Conservation (phyloP, 164 flowering plant species). For the Dillenia turbinata region DNA sequence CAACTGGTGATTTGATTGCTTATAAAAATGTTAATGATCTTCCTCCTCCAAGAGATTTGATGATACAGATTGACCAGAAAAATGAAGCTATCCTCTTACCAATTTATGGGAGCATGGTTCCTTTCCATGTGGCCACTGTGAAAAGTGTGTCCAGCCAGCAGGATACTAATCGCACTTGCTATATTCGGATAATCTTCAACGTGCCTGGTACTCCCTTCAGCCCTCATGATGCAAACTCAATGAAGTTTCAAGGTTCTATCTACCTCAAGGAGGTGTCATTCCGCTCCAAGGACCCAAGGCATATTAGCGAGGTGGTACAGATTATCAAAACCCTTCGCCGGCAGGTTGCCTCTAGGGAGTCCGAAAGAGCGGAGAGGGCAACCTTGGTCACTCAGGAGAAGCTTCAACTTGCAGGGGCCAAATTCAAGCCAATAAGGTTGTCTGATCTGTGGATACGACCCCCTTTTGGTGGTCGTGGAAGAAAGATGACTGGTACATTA, state of each 20-base stretch:
- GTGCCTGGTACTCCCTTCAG: conserved; percentile 73
- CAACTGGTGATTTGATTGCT: conserved; percentile 49
- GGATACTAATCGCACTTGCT: conserved; percentile 55
- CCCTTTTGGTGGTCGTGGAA: conserved; percentile 62
- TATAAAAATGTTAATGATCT: conserved; percentile 65
- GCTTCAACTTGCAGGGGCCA: conserved; percentile 52
- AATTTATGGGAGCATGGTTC: conserved; percentile 73
- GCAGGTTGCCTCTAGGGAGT: conserved; percentile 72
- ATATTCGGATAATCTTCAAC: conserved; percentile 72
- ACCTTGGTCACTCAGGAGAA: conserved; percentile 83
- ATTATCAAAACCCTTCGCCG: conserved; percentile 65
- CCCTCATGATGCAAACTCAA: conserved; percentile 53
- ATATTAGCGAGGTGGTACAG: conserved; percentile 75
- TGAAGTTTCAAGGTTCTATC: conserved; percentile 56
- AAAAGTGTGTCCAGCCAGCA: conserved; percentile 73
- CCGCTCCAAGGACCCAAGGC: conserved; percentile 81
- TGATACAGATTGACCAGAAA: conserved; percentile 80
- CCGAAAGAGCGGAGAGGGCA: conserved; percentile 85
- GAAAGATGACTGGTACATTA: conserved; percentile 61
- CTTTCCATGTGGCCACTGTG: conserved; percentile 73
- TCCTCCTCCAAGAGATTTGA: conserved; percentile 52
- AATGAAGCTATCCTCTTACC: conserved; percentile 76
- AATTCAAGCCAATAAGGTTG: conserved; percentile 60
- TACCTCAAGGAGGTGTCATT: conserved; percentile 81
- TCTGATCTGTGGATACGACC: conserved; percentile 79